Base-by-base conservation (phyloP, 1,139 yeast genomes). In the Suhomyces terraborum region DNA sequence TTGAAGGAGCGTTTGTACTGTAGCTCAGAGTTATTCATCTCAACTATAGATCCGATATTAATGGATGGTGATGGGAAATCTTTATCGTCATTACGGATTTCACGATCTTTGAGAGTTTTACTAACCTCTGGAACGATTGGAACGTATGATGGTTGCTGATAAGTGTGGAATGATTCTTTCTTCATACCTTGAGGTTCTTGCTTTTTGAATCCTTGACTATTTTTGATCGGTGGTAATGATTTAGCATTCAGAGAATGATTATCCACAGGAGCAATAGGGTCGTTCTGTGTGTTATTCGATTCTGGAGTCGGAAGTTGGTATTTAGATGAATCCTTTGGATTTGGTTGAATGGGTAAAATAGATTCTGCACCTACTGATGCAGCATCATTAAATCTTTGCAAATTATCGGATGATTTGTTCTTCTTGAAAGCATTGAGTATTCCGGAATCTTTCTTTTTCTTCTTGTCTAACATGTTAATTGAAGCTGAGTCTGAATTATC, bases 381-480 rank as follows among this genome's bases (percentile, higher is more conserved):
- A 18, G 13, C 22, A 6, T 26, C 32, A 7, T 28, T 34, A 29
- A 44, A 39, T 21, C 46, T 49, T 19, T 50, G 35, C 31, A 56
- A 49, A 28, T 48, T 56, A 7, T 59, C 64, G 0, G 50, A 40
- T 2, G 64, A 52, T 36, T 53, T 56, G 31, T 58, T 61, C 47
- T 58, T 60, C 43, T 53, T 61, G 48, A 62, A 64, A 8, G 56
- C 63, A 38, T 50, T 56, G 39, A 60, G 43, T 16, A 25, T 25
- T 24, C 25, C 25, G 5, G 29, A 18, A n/a, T 29, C 25, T 37
- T 18, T 23, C 19, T 13, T 36, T 23, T 25, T 23, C 24, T 35
- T 38, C 16, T 38, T 35, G 13, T 40, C 41, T 12, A 42, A 34
- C 6, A 34, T 37, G 14, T 39, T 44, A 9, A 18, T 32, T 3